Conservation (phyloP, 257 asterid genomes). For the Orobanche coerulescens region DNA sequence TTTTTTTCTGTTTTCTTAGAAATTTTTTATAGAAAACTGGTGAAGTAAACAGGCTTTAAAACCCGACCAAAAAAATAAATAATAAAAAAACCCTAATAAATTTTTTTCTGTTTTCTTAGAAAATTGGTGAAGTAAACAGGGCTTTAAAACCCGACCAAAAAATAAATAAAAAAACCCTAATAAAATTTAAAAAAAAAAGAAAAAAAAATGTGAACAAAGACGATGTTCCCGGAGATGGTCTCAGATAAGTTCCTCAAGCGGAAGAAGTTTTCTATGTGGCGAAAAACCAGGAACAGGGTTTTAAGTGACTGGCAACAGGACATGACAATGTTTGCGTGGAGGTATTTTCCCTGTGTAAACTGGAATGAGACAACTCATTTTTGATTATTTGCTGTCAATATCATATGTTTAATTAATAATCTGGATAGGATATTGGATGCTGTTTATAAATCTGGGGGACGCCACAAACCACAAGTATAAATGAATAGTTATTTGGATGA, state of each 20-base stretch:
- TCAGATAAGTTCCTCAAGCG: not conserved
- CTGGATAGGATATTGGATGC: not conserved
- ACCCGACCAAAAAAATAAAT: too few species aligned
- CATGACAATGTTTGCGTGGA: slow-evolving; percentile 9
- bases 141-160: too few species aligned
- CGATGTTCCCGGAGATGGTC: too few species aligned
- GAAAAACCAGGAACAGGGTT: not conserved
- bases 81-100: too few species aligned
- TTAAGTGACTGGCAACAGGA: not conserved
- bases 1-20: too few species aligned
- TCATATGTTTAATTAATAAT: slow-evolving; percentile 3
- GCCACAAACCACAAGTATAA: slow-evolving; percentile 11
- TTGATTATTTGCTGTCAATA: slow-evolving; percentile 22
- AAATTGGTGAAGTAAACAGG: too few species aligned
- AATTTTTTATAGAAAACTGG: too few species aligned
- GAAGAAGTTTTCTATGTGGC: not conserved
- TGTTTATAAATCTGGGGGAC: slow-evolving; percentile 11
- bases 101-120: too few species aligned
- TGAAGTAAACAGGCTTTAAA: too few species aligned
- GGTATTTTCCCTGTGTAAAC: slow-evolving; percentile 23
- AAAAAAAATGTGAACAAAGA: too few species aligned
- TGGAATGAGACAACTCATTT: slow-evolving; percentile 26
- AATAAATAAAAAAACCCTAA: too few species aligned
- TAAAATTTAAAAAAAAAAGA: too few species aligned
- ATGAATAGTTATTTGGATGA: slow-evolving; percentile 17